Evolutionary conservation across 139 green algal species (phyloP).

Genomic region (Zygnema cylindricum): DNA sequence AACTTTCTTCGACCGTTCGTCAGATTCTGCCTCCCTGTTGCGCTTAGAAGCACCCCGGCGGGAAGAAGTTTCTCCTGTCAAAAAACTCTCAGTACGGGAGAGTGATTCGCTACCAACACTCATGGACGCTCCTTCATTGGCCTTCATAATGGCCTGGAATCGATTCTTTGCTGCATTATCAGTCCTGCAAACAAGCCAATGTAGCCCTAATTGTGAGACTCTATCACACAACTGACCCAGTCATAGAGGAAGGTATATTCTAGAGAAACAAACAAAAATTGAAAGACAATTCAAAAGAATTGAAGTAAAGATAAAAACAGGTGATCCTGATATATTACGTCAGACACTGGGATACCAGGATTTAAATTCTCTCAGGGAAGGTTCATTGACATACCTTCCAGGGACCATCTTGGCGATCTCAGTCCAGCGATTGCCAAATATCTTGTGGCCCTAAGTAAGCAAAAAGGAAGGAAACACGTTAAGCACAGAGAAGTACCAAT

Average conservation of each 20-base stretch:
- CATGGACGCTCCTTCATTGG: not conserved
- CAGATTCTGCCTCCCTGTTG: not conserved
- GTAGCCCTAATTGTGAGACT: too few species aligned
- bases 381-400: constrained; percentile 53
- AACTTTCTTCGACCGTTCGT: not conserved
- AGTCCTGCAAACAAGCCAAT: constrained; percentile 63
- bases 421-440: constrained; percentile 69
- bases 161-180: constrained; percentile 75
- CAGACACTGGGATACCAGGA: too few species aligned
- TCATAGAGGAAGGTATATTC: too few species aligned
- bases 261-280: too few species aligned
- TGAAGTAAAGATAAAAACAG: too few species aligned
- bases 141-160: constrained; percentile 66
- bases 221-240: too few species aligned
- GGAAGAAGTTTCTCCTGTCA: not conserved
- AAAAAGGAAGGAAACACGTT: too few species aligned
- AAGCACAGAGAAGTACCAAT: too few species aligned
- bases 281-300: too few species aligned
- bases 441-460: constrained; percentile 61
- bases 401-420: constrained; percentile 67
- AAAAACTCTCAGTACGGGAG: not conserved
- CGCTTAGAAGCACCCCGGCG: not conserved
- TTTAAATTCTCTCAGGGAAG: too few species aligned
- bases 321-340: too few species aligned
- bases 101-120: not conserved